Percentiles rank a stretch among this genome's conserved stretches.
phyloP scores from a whole-genome alignment of 768 basidiomycete genomes.

The Lactarius hatsudake region DNA sequence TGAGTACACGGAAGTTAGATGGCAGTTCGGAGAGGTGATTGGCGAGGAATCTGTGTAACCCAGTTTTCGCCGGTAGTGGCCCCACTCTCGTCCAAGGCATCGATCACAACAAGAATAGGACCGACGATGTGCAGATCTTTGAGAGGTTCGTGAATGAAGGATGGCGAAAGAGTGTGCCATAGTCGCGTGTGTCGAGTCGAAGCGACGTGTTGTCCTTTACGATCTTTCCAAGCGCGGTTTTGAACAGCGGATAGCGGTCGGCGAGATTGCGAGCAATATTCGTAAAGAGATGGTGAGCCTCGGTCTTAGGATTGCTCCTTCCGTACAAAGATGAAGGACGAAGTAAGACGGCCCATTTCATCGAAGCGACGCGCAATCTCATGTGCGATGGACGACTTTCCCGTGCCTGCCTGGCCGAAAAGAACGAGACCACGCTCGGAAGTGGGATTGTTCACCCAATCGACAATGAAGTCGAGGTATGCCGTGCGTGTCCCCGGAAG shows the following conservation, averaged over 20 bases:
- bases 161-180: background rate
- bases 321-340: background rate
- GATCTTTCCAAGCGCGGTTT: background rate
- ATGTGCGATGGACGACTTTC: background rate
- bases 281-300: background rate
- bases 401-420: background rate
- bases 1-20: slow-evolving; percentile 1
- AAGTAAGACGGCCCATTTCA: background rate
- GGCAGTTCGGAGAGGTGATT: background rate
- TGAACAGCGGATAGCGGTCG: background rate
- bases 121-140: background rate
- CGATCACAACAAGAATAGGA: background rate
- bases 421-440: background rate
- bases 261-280: background rate
- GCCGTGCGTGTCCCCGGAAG: background rate
- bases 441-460: background rate
- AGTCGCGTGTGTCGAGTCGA: background rate
- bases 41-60: background rate
- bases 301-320: background rate
- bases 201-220: background rate
- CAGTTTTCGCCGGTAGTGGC: background rate
- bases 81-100: slow-evolving; percentile 1
- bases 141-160: background rate
- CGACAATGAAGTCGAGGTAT: background rate
- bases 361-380: background rate